Evolutionary conservation across 345 rosid genomes (phyloP).

Genomic region (Bruguiera gymnorhiza): DNA sequence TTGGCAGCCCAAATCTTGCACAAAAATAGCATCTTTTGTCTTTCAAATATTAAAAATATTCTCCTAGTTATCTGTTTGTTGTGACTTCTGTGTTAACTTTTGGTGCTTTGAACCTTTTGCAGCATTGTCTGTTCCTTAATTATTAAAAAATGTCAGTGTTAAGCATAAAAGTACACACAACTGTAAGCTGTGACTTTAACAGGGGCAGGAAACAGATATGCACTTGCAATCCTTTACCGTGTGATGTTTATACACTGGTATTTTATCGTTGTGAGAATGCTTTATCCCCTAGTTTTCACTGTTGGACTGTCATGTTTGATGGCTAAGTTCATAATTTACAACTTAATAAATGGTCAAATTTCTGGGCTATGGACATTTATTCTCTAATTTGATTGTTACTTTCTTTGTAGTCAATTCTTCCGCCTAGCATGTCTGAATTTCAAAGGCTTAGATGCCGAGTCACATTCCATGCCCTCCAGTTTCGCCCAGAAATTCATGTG

Average conservation of each 20-base stretch:
- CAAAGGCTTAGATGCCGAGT: constrained; percentile 98
- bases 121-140: neutral
- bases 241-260: neutral
- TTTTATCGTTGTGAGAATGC: neutral
- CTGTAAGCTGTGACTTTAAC: neutral
- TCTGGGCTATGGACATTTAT: neutral
- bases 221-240: neutral
- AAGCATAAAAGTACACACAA: neutral
- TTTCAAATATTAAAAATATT: neutral
- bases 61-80: neutral
- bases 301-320: neutral
- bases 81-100: neutral
- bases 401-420: constrained; percentile 70
- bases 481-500: constrained; percentile 74
- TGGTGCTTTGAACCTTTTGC: constrained; percentile 2
- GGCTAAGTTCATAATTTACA: neutral
- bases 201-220: neutral
- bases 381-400: constrained; percentile 1
- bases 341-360: neutral
- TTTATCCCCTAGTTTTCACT: neutral
- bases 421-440: constrained; percentile 71
- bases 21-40: too few species aligned
- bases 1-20: too few species aligned
- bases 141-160: neutral
- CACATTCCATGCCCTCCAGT: constrained; percentile 92